Conservation (phyloP, 306 rosid genomes). For the Trichosanthes truncata region DNA sequence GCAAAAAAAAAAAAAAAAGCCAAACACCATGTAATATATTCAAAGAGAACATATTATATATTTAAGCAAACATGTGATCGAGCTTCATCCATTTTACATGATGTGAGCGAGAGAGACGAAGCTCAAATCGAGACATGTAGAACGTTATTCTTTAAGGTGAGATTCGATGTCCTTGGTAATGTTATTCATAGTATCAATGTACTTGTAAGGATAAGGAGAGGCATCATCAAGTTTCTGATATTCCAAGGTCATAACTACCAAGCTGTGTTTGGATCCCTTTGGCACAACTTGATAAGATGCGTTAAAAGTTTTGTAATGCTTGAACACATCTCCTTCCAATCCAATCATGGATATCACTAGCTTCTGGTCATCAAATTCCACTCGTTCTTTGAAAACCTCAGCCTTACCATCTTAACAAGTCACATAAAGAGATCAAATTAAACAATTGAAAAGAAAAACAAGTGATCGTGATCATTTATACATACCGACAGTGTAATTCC, state of each 20-base stretch:
- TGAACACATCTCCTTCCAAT: not conserved
- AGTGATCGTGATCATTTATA: not conserved
- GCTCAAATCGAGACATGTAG: not conserved
- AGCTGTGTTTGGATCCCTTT: constrained; percentile 3
- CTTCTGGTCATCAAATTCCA: constrained; percentile 17
- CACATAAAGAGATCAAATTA: not conserved
- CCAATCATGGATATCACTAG: not conserved
- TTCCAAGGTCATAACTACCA: constrained; percentile 10
- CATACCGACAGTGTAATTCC: constrained; percentile 24
- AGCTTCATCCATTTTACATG: too few relatives aligned
- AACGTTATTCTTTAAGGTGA: constrained; percentile 2
- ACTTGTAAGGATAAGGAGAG: constrained; percentile 18
- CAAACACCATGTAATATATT: too few relatives aligned
- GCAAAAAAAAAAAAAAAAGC: too few relatives aligned
- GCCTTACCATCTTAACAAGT: constrained; percentile 6
- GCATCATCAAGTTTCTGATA: constrained; percentile 20
- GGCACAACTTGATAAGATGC: not conserved
- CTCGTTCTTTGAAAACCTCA: constrained; percentile 22
- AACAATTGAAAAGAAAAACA: too few relatives aligned
- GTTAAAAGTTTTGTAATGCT: constrained; percentile 17
- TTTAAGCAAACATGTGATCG: too few relatives aligned
- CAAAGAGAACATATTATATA: too few relatives aligned
- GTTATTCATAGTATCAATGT: constrained; percentile 13
- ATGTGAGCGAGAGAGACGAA: not conserved
- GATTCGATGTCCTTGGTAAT: constrained; percentile 23